Conservation (phyloP, 2,329 filamentous ascomycete genomes). For the Sarocladium strictum region DNA sequence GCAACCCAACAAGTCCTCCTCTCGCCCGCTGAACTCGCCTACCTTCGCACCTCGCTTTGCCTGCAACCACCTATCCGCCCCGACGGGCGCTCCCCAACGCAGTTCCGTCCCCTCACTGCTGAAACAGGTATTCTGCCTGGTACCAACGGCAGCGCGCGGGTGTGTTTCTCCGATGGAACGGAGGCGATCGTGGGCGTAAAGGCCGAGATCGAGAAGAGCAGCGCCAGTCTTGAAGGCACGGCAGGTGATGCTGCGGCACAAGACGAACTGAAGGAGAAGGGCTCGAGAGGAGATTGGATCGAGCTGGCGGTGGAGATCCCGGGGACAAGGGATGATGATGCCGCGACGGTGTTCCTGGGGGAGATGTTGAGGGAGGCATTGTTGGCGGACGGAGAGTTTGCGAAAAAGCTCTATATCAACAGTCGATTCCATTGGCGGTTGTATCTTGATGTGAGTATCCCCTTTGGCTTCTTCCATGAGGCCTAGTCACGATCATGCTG, state of each 20-base stretch:
- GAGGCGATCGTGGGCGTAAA: constrained; percentile 96
- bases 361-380: constrained; percentile 87
- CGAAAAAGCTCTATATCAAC: constrained; percentile 78
- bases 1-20: constrained; percentile 68
- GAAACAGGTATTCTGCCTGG: constrained; percentile 86
- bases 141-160: constrained; percentile 85
- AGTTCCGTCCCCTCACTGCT: constrained; percentile 86
- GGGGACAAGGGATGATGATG: constrained; percentile 84
- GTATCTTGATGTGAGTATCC: constrained; percentile 75
- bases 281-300: constrained; percentile 62
- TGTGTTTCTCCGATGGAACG: constrained; percentile 91
- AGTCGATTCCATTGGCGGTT: constrained; percentile 91
- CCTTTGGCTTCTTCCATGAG: not conserved
- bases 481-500: not conserved
- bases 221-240: constrained; percentile 20
- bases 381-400: constrained; percentile 64
- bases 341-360: constrained; percentile 77
- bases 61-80: constrained; percentile 80
- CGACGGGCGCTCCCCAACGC: constrained; percentile 73
- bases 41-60: constrained; percentile 81
- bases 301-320: constrained; percentile 90
- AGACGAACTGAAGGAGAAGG: constrained; percentile 22
- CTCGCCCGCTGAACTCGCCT: constrained; percentile 93
- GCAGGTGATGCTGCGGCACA: constrained; percentile 32
- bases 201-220: constrained; percentile 80